Base-by-base conservation (phyloP, 768 basidiomycete species). In the Lentinus brumalis region DNA sequence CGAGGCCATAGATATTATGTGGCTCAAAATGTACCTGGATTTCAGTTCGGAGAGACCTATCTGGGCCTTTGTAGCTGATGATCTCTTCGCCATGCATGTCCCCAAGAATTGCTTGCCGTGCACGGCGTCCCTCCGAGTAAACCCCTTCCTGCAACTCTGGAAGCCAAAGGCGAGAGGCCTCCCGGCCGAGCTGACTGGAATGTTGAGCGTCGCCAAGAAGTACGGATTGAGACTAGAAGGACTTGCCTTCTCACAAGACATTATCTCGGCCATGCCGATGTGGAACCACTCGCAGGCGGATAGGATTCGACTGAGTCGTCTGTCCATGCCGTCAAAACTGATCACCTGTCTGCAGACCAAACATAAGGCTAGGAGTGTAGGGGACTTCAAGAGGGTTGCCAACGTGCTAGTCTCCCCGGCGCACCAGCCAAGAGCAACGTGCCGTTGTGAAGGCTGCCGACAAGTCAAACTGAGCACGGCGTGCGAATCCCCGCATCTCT, bases 1-100 rank as follows among this genome's bases (percentile, higher is more conserved):
- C 35, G 57, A 67, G 31, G 69, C 66, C 1, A 65, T 67, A 0
- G 50, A 57, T 1, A 14, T 63, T 0, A 70, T 63, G 8, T 66
- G 66, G 64, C 39, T 68, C 6, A 52, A 52, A 14, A 4, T 1
- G 8, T 66, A 59, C 29, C 56, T 59, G 3, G 21, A 45, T 15
- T 30, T 54, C 16, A 14, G 21, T 4, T 3, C 2, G 10, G 11
- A 2, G 1, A 3, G 59, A 35, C 62, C 65, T 14, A 14, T 12
- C 2, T 66, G 65, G 65, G 65, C 65, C 10, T 58, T 38, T 18
- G 26, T 67, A 0, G 63, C 52, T 1, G 66, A 65, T 38, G 56
- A 18, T 31, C 39, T 67, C 1, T 15, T 62, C 9, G 54, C 56
- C 14, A 8, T 3, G 7, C 4, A 3, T 4, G 57, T 53, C 5